Evolutionary conservation across 2,329 filamentous ascomycete species (phyloP), one percentile per base, ranked within the genome.

Genomic region (Domatiomyces globalis): DNA sequence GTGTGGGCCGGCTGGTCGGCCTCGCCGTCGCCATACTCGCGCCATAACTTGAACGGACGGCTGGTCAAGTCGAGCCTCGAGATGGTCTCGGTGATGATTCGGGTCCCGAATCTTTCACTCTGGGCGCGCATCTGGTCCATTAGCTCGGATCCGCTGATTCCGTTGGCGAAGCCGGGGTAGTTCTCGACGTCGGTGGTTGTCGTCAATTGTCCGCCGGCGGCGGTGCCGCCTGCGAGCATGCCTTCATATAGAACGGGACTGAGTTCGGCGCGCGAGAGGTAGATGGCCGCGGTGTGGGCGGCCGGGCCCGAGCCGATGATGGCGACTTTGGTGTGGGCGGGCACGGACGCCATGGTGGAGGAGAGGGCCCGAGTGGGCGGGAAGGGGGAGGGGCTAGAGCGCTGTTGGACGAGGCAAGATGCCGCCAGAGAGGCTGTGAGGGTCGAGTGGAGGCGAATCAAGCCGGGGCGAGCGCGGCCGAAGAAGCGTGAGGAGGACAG

Each of bases 161-260:
- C 85, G 62, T 86, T 79, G 63, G 86, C 85, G 73, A 96, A 98
- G 46, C 92, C 92, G 22, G 92, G 92, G 71, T 84, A 98, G 78
- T 98, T 98, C 76, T 98, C 92, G 54, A 98, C 82, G 61, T 98
- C 94, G 63, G 94, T 96, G 51, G 92, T 98, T 22, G 94, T 98
- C 51, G 94, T 98, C 61, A 98, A 78, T 76, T 98, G 92, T 52
- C 92, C 92, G 61, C 92, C 92, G 45, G 92, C 87, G 5, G 92
- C 92, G 63, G 94, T 94, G 64, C 90, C 92, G 66, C 95, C 92
- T 63, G 92, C 92, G 68, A 98, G 82, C 78, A 98, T 95, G 62
- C 92, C 92, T 73, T 98, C 92, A 68, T 96, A 98, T 61, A 98
- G 77, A 57, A 95, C 85, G 57, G 92, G 92, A 71, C 94, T 86